phyloP scores from a whole-genome alignment of 805 yeast genomes.

The Cyberlindnera samutprakarnensis region DNA sequence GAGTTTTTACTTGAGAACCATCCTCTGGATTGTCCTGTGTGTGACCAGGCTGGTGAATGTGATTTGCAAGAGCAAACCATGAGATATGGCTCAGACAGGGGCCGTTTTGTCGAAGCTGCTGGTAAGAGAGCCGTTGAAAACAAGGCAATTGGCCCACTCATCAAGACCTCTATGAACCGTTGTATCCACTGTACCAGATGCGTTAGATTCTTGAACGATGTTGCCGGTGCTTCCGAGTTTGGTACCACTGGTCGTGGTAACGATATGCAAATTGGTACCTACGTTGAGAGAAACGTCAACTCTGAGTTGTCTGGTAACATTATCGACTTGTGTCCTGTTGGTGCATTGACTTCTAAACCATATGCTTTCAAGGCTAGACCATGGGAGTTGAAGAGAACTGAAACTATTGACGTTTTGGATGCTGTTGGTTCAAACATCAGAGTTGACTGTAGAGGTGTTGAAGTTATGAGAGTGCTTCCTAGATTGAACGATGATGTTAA shows the following conservation, averaged over 20 bases:
- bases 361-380: slow-evolving; percentile 91
- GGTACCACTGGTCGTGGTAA: slow-evolving; percentile 89
- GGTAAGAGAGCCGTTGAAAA: slow-evolving; percentile 90
- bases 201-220: slow-evolving; percentile 82
- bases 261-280: slow-evolving; percentile 88
- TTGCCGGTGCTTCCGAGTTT: slow-evolving; percentile 88
- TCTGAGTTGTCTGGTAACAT: slow-evolving; percentile 83
- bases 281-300: slow-evolving; percentile 76
- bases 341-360: slow-evolving; percentile 85
- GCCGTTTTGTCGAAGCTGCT: slow-evolving; percentile 70
- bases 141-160: slow-evolving; percentile 83
- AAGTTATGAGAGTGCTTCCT: slow-evolving; percentile 82
- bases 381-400: slow-evolving; percentile 88
- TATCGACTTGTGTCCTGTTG: slow-evolving; percentile 85
- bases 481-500: slow-evolving; percentile 79
- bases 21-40: slow-evolving; percentile 87
- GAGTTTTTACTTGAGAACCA: slow-evolving; percentile 85
- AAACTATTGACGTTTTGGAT: slow-evolving; percentile 77
- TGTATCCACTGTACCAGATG: slow-evolving; percentile 91
- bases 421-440: slow-evolving; percentile 78
- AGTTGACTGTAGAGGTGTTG: slow-evolving; percentile 81
- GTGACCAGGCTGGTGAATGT: slow-evolving; percentile 95
- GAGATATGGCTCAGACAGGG: slow-evolving; percentile 80
- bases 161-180: slow-evolving; percentile 87
- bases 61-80: slow-evolving; percentile 83